phyloP scores from a whole-genome alignment of 1,139 yeast genomes.

The Citeromyces hawaiiensis region DNA sequence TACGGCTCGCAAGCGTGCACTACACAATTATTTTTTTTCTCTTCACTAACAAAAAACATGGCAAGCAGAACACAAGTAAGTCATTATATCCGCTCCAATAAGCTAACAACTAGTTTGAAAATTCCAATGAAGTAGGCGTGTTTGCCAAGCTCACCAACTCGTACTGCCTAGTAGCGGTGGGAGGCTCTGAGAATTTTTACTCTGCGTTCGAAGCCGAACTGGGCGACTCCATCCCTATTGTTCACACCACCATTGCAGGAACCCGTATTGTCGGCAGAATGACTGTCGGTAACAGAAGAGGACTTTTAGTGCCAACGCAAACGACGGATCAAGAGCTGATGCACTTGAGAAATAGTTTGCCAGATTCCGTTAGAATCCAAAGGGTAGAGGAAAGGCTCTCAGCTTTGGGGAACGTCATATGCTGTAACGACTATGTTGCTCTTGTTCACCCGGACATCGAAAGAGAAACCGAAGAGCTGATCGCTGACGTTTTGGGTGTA shows the following conservation, averaged over 20 bases:
- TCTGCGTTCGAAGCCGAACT: constrained; percentile 96
- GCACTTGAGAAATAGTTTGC: constrained; percentile 93
- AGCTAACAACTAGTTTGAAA: constrained; percentile 50
- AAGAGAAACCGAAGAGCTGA: constrained; percentile 96
- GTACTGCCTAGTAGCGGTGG: constrained; percentile 91
- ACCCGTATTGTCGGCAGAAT: constrained; percentile 96
- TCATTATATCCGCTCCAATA: constrained; percentile 1
- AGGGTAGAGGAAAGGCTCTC: constrained; percentile 96
- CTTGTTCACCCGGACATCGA: constrained; percentile 98
- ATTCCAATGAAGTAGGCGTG: constrained; percentile 97
- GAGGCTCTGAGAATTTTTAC: constrained; percentile 96
- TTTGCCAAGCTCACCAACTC: constrained; percentile 94
- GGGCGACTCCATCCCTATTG: constrained; percentile 93
- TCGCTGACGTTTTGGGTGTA: constrained; percentile 97
- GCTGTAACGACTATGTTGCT: constrained; percentile 98
- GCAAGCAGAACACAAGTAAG: constrained; percentile 40
- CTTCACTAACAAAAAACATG: constrained; percentile 17
- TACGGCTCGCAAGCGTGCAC: background rate
- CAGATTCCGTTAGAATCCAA: constrained; percentile 93
- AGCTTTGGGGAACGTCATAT: constrained; percentile 94
- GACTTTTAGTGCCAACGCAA: constrained; percentile 91
- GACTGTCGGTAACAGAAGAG: constrained; percentile 98
- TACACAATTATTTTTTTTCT: background rate
- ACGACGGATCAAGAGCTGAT: constrained; percentile 98
- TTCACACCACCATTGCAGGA: constrained; percentile 96